These are phyloP conservation scores for Penicillium samsonianum DNA, from an alignment of 495 filamentous ascomycete genomes.

Conservation along the genomic window DNA sequence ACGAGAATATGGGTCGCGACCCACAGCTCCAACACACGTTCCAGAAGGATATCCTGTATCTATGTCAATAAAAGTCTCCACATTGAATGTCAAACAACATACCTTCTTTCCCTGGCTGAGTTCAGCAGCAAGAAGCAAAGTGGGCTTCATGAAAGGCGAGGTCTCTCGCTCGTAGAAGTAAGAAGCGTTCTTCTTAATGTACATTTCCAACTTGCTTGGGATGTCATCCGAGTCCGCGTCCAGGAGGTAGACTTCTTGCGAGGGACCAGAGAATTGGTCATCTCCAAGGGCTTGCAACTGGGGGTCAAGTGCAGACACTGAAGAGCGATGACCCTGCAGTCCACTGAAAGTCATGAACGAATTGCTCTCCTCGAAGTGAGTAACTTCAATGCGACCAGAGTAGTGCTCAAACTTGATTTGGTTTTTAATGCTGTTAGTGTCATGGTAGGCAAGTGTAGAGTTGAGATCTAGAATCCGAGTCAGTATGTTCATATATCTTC, in stretches of 20 bases:
- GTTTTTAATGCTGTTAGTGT: constrained; percentile 60
- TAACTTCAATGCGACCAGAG: constrained; percentile 64
- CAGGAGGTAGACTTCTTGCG: constrained; percentile 56
- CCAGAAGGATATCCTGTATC: constrained; percentile 59
- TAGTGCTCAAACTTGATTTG: constrained; percentile 57
- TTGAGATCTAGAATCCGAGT: constrained; percentile 54
- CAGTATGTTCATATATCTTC: constrained; percentile 11
- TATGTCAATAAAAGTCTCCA: constrained; percentile 8
- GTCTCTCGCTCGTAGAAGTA: constrained; percentile 65
- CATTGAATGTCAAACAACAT: constrained; percentile 2
- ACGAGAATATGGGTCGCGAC: constrained; percentile 70
- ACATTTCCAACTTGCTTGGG: constrained; percentile 64
- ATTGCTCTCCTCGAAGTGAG: constrained; percentile 62
- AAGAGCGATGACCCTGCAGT: constrained; percentile 47
- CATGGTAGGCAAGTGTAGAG: constrained; percentile 64
- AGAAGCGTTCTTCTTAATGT: constrained; percentile 64
- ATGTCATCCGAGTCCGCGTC: constrained; percentile 71
- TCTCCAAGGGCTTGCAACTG: constrained; percentile 54
- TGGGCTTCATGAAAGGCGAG: constrained; percentile 68
- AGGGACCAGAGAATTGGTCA: constrained; percentile 43
- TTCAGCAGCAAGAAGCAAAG: constrained; percentile 59
- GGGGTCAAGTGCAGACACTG: constrained; percentile 52
- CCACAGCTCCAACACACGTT: constrained; percentile 73
- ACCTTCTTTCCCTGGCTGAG: constrained; percentile 57
- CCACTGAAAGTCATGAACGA: constrained; percentile 54